Evolutionary conservation across 2,329 filamentous ascomycete genomes (phyloP).

Genomic region (Hypocrella siamensis): DNA sequence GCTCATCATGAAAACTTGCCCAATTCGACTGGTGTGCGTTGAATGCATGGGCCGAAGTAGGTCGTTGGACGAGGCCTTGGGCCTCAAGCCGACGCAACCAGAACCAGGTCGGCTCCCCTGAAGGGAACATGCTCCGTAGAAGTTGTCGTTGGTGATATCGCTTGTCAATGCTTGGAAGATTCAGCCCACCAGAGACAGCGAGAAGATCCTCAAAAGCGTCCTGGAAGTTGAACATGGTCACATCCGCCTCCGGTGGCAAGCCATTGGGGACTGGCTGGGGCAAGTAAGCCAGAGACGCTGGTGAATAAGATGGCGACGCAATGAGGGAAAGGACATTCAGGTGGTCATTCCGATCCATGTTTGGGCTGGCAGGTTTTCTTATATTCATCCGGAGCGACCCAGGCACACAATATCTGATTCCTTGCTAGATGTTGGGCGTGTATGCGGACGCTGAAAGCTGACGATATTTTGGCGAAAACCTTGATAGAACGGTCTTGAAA

Average conservation of each 20-base stretch:
- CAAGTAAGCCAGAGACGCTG: constrained; percentile 23
- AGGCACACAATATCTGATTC: too few relatives aligned
- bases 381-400: too few relatives aligned
- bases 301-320: constrained; percentile 13
- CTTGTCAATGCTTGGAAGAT: constrained; percentile 22
- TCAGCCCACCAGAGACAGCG: constrained; percentile 24
- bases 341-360: neutral
- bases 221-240: constrained; percentile 31
- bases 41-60: constrained; percentile 6
- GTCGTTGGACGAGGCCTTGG: constrained; percentile 21
- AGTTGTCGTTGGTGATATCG: constrained; percentile 20
- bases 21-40: constrained; percentile 8
- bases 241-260: constrained; percentile 19
- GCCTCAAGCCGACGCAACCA: constrained; percentile 24
- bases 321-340: constrained; percentile 9
- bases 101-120: constrained; percentile 23
- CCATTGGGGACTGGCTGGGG: constrained; percentile 31
- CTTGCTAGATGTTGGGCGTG: too few relatives aligned
- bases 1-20: constrained; percentile 15
- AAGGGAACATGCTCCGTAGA: constrained; percentile 21
- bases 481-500: too few relatives aligned
- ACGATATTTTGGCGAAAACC: too few relatives aligned
- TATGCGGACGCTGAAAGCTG: too few relatives aligned
- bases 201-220: constrained; percentile 45
- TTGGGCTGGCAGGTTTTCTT: neutral